A percentile compares a stretch with the other conserved stretches of the same genome.
Evolutionary conservation across 2,329 filamentous ascomycete genomes (phyloP).

Genomic region (Xylaria hypoxylon): DNA sequence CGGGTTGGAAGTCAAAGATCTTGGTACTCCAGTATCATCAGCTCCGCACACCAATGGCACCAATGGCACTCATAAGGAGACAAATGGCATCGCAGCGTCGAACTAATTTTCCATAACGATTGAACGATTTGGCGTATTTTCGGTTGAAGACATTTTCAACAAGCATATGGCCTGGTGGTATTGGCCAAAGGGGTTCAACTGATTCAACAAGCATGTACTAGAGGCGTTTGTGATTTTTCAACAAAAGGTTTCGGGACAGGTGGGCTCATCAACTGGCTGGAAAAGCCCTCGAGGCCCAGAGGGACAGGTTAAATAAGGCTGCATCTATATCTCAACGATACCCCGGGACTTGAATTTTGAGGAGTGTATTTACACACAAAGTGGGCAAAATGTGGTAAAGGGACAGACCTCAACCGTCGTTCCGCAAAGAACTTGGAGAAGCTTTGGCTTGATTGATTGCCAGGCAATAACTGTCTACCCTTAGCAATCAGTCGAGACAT

Average conservation of each 20-base stretch:
- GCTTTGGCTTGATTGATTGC: neutral
- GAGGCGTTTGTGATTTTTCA: constrained; percentile 51
- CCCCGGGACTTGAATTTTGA: constrained; percentile 48
- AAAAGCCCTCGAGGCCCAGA: constrained; percentile 40
- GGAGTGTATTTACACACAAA: constrained; percentile 23
- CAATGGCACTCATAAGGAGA: constrained; percentile 46
- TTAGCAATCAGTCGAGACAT: constrained; percentile 11
- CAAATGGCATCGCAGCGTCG: constrained; percentile 42
- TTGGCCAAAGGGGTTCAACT: constrained; percentile 36
- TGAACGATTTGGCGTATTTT: constrained; percentile 49
- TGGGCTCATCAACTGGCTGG: constrained; percentile 41
- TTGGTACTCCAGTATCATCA: constrained; percentile 60
- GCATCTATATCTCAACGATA: constrained; percentile 58
- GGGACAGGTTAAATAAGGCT: constrained; percentile 48
- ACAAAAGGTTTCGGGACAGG: constrained; percentile 50
- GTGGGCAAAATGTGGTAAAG: constrained; percentile 20
- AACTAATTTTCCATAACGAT: constrained; percentile 39
- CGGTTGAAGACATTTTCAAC: constrained; percentile 52
- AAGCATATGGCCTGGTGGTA: constrained; percentile 43
- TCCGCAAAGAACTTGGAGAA: constrained; percentile 14
- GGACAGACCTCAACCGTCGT: constrained; percentile 43
- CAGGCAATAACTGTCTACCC: constrained; percentile 4
- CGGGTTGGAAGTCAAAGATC: constrained; percentile 75
- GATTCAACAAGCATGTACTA: constrained; percentile 53
- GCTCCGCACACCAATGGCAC: constrained; percentile 44